Conservation (phyloP, 352 stramenopile genomes). For the Peronospora belbahrii region DNA sequence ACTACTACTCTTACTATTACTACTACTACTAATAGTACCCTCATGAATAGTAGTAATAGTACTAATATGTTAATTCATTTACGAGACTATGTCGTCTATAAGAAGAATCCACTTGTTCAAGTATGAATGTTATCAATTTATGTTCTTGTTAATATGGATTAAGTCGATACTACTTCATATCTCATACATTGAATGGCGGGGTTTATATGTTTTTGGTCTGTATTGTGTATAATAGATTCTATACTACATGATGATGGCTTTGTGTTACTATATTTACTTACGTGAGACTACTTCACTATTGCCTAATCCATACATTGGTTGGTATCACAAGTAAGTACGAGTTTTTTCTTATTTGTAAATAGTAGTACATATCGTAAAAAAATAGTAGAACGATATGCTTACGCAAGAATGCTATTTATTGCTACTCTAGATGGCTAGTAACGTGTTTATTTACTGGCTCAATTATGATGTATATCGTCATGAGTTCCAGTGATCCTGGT, state of each 20-base stretch:
- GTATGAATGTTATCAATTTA: slow-evolving; percentile 23
- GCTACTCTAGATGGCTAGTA: slow-evolving; percentile 31
- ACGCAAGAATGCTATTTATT: too few relatives aligned
- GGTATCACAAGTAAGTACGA: slow-evolving; percentile 50
- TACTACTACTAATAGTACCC: too few relatives aligned
- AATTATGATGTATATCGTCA: slow-evolving; percentile 53
- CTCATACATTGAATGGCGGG: background rate
- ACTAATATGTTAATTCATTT: slow-evolving; percentile 9
- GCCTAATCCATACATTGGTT: slow-evolving; percentile 51
- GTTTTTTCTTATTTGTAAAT: background rate
- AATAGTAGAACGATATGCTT: too few relatives aligned
- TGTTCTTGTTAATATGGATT: too few relatives aligned
- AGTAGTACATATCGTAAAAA: background rate
- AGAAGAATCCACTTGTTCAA: slow-evolving; percentile 66
- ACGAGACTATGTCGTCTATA: slow-evolving; percentile 53
- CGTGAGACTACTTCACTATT: slow-evolving; percentile 49
- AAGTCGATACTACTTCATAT: background rate
- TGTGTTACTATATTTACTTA: slow-evolving; percentile 66
- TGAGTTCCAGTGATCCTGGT: slow-evolving; percentile 70
- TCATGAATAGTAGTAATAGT: too few relatives aligned
- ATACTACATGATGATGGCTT: slow-evolving; percentile 67
- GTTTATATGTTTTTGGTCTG: background rate
- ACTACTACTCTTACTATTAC: too few relatives aligned
- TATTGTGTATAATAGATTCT: slow-evolving; percentile 38
- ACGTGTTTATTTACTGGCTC: slow-evolving; percentile 48